Evolutionary conservation across 139 green algal genomes (phyloP).

Genomic region (Chlamydomonas asymmetrica): DNA sequence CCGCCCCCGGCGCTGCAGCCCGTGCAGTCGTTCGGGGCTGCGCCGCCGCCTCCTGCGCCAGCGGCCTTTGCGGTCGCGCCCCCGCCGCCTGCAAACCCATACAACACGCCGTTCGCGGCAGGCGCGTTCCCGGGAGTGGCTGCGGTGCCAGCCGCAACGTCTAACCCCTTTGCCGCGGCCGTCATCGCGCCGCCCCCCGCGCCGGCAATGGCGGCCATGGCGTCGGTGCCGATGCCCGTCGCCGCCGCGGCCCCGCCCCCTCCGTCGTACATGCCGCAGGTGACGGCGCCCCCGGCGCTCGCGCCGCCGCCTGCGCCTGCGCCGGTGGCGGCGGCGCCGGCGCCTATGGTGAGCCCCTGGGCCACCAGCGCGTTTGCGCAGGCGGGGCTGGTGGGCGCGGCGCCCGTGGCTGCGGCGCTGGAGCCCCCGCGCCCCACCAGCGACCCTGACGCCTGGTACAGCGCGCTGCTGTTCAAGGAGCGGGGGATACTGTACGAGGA

Average conservation of each 20-base stretch:
- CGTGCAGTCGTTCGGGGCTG: not conserved
- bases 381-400: not conserved
- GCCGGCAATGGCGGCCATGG: not conserved
- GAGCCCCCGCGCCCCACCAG: constrained; percentile 31
- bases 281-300: not conserved
- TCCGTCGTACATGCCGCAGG: not conserved
- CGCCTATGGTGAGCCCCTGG: not conserved
- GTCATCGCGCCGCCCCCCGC: constrained; percentile 5
- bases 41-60: not conserved
- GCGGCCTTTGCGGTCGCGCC: not conserved
- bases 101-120: not conserved
- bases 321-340: not conserved
- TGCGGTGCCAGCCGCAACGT: constrained; percentile 1
- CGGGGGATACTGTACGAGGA: constrained; percentile 96
- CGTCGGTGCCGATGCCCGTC: constrained; percentile 13
- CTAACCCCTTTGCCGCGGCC: constrained; percentile 13
- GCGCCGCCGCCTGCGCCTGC: not conserved
- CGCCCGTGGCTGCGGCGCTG: constrained; percentile 5
- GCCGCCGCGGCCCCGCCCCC: not conserved
- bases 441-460: constrained; percentile 47
- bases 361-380: not conserved
- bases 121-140: not conserved
- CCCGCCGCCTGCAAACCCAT: no score
- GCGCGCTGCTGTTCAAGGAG: constrained; percentile 47
- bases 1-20: not conserved